Conservation (phyloP, 352 stramenopile genomes). For the Pythium brassicae region DNA sequence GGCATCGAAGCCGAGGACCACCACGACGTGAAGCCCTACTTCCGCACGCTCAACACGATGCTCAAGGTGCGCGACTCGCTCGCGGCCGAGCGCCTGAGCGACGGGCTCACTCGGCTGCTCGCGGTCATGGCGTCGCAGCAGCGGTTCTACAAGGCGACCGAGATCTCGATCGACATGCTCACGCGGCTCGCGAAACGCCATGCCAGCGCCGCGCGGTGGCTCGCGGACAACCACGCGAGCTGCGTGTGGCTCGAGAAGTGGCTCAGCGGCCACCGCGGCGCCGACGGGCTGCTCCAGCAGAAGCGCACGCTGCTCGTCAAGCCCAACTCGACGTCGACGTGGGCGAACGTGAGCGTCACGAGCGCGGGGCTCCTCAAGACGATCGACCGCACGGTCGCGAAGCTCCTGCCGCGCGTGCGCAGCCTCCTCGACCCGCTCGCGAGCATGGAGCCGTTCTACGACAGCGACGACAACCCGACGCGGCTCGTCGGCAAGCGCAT, state of each 20-base stretch:
- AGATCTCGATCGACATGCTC: constrained; percentile 85
- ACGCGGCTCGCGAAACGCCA: constrained; percentile 77
- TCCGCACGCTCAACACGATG: constrained; percentile 79
- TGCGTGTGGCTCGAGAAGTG: constrained; percentile 85
- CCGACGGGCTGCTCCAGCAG: constrained; percentile 68
- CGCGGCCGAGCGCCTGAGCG: constrained; percentile 46
- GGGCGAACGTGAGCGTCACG: constrained; percentile 60
- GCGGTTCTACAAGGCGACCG: constrained; percentile 82
- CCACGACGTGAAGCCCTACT: constrained; percentile 86
- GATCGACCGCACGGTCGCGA: constrained; percentile 55
- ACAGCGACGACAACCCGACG: constrained; percentile 84
- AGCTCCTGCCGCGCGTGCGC: constrained; percentile 54
- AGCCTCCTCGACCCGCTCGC: constrained; percentile 38
- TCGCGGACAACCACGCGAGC: constrained; percentile 57
- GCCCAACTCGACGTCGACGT: constrained; percentile 79
- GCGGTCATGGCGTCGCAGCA: constrained; percentile 83
- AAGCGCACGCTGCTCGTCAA: constrained; percentile 78
- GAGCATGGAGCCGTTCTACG: constrained; percentile 75
- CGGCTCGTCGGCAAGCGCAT: constrained; percentile 81
- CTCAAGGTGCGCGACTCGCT: constrained; percentile 78
- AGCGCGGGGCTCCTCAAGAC: constrained; percentile 54
- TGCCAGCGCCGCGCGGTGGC: constrained; percentile 51
- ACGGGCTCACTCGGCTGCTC: constrained; percentile 68
- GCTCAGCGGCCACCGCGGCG: constrained; percentile 58
- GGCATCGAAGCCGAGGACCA: constrained; percentile 81